Percentiles rank a stretch among this genome's conserved stretches.
These are phyloP conservation scores for Cryphonectria parasitica DNA, from an alignment of 2,329 filamentous ascomycete species.

Conservation along the genomic window DNA sequence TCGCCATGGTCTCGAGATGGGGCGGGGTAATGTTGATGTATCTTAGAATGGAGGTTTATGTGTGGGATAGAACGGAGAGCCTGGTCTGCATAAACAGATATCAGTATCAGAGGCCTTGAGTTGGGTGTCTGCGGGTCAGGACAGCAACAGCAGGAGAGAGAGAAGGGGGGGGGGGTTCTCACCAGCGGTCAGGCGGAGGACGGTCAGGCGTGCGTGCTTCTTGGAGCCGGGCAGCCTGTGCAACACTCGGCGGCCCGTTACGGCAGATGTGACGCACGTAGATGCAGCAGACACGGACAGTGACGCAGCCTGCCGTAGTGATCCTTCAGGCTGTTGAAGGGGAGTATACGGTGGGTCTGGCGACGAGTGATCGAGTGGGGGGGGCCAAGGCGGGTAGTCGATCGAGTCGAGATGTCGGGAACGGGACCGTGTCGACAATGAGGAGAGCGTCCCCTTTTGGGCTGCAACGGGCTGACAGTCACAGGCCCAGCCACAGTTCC, in stretches of 20 bases:
- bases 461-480: not conserved
- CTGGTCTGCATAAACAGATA: not conserved
- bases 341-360: not conserved
- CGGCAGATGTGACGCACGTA: not conserved
- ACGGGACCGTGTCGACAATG: not conserved
- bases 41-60: not conserved
- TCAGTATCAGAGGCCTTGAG: not conserved
- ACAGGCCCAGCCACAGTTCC: not conserved
- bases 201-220: not conserved
- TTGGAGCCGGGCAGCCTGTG: not conserved
- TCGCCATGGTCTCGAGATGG: slow-evolving; percentile 31
- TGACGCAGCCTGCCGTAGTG: not conserved
- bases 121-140: not conserved
- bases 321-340: not conserved
- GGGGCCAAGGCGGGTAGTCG: not conserved
- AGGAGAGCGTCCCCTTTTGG: not conserved
- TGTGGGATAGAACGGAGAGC: not conserved
- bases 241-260: not conserved
- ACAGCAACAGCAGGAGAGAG: not conserved
- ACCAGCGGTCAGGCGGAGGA: not conserved
- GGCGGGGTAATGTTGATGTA: slow-evolving; percentile 4
- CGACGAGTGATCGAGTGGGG: not conserved
- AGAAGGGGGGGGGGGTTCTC: not conserved
- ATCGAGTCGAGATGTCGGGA: not conserved
- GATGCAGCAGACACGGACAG: not conserved